A percentile compares a stretch with the other conserved stretches of the same genome.
These are phyloP conservation scores for Taphrina betulina DNA, from an alignment of 1,139 yeast species.

Conservation along the genomic window DNA sequence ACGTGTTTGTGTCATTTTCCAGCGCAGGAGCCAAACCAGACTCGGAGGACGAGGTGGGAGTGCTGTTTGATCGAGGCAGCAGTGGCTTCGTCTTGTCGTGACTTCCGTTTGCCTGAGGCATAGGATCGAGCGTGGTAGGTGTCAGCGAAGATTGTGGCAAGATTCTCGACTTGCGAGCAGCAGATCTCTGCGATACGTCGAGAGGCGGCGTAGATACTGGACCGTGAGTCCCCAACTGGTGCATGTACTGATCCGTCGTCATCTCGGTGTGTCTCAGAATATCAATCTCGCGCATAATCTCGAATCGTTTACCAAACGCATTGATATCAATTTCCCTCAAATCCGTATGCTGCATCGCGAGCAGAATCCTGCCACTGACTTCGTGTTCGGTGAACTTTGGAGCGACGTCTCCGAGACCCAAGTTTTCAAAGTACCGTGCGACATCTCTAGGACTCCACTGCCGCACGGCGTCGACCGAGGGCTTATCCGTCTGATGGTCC, in stretches of 20 bases:
- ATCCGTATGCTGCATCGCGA: conserved; percentile 81
- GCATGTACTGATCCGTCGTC: not conserved
- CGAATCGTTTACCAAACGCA: conserved; percentile 93
- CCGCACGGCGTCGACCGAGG: conserved; percentile 50
- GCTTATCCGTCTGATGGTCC: conserved; percentile 50
- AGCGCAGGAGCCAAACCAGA: not conserved
- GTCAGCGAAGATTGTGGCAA: not conserved
- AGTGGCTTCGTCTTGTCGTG: not conserved
- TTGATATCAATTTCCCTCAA: conserved; percentile 87
- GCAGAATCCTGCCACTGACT: conserved; percentile 77
- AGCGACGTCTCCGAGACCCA: conserved; percentile 75
- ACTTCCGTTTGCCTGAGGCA: not conserved
- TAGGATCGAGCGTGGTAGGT: not conserved
- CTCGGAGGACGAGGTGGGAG: not conserved
- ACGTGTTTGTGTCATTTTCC: not conserved
- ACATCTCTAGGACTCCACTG: conserved; percentile 89
- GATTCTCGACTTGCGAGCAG: conserved; percentile 10
- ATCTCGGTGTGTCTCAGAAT: conserved; percentile 47
- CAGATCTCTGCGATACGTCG: conserved; percentile 15
- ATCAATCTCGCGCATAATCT: conserved; percentile 84
- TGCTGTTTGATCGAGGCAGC: conserved; percentile 3
- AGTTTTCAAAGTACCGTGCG: conserved; percentile 64
- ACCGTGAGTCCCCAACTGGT: not conserved
- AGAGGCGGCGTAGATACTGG: conserved; percentile 11
- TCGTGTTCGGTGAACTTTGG: conserved; percentile 82